These are phyloP conservation scores for Nelumbo lutea DNA, from an alignment of 164 flowering plant genomes.

Conservation along the genomic window DNA sequence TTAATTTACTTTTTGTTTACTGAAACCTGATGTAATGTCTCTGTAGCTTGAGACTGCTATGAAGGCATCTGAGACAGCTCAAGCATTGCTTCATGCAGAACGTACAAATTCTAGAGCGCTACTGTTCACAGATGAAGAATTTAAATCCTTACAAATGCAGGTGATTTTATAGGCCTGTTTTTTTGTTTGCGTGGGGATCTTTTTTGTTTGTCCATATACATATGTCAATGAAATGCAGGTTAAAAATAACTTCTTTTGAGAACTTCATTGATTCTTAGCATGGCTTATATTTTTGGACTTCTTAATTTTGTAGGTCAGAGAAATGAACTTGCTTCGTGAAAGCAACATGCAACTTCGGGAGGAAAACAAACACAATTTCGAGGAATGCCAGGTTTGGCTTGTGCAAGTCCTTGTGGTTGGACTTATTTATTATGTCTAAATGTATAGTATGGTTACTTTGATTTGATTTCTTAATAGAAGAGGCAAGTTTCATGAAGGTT, in stretches of 20 bases:
- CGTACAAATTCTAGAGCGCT: slow-evolving; percentile 54
- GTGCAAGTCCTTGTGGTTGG: not conserved
- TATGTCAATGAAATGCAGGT: too few relatives aligned
- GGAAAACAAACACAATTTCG: slow-evolving; percentile 88
- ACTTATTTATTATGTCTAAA: not conserved
- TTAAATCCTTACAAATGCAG: slow-evolving; percentile 80
- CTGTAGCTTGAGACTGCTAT: slow-evolving; percentile 72
- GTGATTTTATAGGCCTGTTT: slow-evolving; percentile 21
- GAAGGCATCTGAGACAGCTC: slow-evolving; percentile 69
- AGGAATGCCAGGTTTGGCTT: slow-evolving; percentile 81
- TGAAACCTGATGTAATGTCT: not conserved
- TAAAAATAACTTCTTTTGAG: too few relatives aligned
- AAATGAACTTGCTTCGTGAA: slow-evolving; percentile 87
- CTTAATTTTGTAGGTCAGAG: slow-evolving; percentile 47
- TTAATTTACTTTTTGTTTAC: not conserved
- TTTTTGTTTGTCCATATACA: not conserved
- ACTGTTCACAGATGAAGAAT: slow-evolving; percentile 69
- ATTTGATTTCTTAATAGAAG: not conserved
- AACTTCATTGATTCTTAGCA: too few relatives aligned
- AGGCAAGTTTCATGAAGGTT: not conserved
- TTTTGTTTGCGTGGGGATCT: not conserved
- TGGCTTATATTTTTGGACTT: not conserved
- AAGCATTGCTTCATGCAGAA: slow-evolving; percentile 54
- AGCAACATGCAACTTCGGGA: slow-evolving; percentile 91
- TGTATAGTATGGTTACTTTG: not conserved